A percentile compares a stretch with the other conserved stretches of the same genome.
phyloP scores from a whole-genome alignment of 2,329 filamentous ascomycete species.

The Elsinoe australis region DNA sequence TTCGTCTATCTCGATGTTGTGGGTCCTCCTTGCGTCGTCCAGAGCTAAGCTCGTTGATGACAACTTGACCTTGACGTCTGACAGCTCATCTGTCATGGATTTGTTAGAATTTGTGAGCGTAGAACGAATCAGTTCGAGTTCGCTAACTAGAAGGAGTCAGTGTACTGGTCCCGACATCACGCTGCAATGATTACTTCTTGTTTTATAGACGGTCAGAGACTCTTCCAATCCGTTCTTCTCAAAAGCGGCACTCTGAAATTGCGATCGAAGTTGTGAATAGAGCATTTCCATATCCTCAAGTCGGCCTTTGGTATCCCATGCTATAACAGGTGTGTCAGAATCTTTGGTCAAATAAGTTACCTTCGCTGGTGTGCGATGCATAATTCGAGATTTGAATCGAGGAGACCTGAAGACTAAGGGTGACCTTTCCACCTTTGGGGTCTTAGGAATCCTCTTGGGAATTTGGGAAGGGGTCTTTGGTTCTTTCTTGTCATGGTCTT shows the following conservation, averaged over 20 bases:
- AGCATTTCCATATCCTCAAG: slow-evolving; percentile 70
- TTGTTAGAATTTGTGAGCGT: slow-evolving; percentile 47
- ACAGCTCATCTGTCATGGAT: slow-evolving; percentile 59
- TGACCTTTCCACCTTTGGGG: slow-evolving; percentile 18
- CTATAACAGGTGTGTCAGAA: slow-evolving; percentile 63
- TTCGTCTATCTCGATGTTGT: slow-evolving; percentile 47
- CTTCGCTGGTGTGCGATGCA: slow-evolving; percentile 26
- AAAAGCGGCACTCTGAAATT: slow-evolving; percentile 60
- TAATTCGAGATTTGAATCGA: slow-evolving; percentile 17
- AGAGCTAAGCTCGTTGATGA: slow-evolving; percentile 42
- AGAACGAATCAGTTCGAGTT: slow-evolving; percentile 48
- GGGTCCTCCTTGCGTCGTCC: slow-evolving; percentile 46
- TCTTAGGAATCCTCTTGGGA: slow-evolving; percentile 19
- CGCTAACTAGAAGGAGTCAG: slow-evolving; percentile 39
- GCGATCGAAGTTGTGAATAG: slow-evolving; percentile 62
- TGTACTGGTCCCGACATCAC: background rate
- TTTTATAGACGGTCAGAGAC: slow-evolving; percentile 64
- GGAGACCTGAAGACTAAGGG: slow-evolving; percentile 18
- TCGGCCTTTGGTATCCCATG: slow-evolving; percentile 70
- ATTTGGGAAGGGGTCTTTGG: slow-evolving; percentile 22
- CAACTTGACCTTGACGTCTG: slow-evolving; percentile 50
- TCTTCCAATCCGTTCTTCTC: slow-evolving; percentile 66
- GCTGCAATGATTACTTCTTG: slow-evolving; percentile 57
- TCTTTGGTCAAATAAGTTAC: slow-evolving; percentile 52
- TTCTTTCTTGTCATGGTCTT: slow-evolving; percentile 19